phyloP scores from a whole-genome alignment of 768 basidiomycete species.

The Hypsizygus marmoreus region DNA sequence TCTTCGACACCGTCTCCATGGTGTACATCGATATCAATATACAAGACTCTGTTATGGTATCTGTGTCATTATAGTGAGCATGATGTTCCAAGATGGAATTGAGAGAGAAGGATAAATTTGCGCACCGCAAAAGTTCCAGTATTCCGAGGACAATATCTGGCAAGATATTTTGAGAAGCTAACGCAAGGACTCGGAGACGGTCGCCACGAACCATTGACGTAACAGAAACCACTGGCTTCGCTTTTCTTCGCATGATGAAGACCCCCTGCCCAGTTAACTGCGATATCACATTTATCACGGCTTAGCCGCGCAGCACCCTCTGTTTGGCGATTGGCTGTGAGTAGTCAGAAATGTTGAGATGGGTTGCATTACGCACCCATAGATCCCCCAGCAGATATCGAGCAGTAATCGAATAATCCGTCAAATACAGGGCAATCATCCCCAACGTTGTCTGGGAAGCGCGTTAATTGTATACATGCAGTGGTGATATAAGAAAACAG shows the following conservation, averaged over 20 bases:
- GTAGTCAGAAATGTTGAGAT: background rate
- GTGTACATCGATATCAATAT: conserved; percentile 98
- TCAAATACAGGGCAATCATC: conserved; percentile 99
- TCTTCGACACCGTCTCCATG: conserved; percentile 99
- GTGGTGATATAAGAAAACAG: conserved; percentile 7
- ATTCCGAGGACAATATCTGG: conserved; percentile 97
- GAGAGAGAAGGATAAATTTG: conserved; percentile 1
- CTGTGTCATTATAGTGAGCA: conserved; percentile 44
- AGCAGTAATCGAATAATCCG: conserved; percentile 97
- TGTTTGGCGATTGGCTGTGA: conserved; percentile 31
- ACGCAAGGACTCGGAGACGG: conserved; percentile 15
- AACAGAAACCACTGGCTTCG: conserved; percentile 98
- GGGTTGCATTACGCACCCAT: conserved; percentile 71
- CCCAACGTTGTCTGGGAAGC: conserved; percentile 83
- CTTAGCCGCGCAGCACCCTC: conserved; percentile 97
- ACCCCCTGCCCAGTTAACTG: conserved; percentile 99
- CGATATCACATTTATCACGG: conserved; percentile 97
- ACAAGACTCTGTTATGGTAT: conserved; percentile 92
- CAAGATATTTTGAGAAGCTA: conserved; percentile 1
- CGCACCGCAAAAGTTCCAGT: conserved; percentile 84
- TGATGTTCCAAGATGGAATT: background rate
- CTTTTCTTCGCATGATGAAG: conserved; percentile 99
- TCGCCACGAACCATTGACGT: conserved; percentile 87
- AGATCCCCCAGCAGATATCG: conserved; percentile 98
- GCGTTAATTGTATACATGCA: background rate